Conservation (phyloP, 1,284 basidiomycete species). For the Microstroma glucosiphilum region DNA sequence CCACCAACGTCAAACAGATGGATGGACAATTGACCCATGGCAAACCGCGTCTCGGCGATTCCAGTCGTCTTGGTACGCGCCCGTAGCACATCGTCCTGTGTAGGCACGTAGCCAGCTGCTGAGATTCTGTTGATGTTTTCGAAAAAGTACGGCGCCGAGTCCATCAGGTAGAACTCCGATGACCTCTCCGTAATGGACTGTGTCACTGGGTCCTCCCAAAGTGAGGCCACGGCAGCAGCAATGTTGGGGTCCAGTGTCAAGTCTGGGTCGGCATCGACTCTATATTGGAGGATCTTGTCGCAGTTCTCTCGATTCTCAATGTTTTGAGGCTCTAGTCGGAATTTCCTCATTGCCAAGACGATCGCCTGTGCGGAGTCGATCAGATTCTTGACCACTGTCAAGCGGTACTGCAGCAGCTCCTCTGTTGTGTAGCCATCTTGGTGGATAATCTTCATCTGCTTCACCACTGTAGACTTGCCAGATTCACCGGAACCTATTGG, state of each 20-base stretch:
- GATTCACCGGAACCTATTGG: conserved; percentile 70
- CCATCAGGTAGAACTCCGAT: conserved; percentile 78
- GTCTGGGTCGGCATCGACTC: conserved; percentile 43
- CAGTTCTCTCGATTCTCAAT: conserved; percentile 57
- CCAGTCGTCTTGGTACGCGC: conserved; percentile 81
- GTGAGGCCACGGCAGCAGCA: conserved; percentile 57
- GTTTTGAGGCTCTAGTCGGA: conserved; percentile 74
- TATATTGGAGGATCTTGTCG: conserved; percentile 45
- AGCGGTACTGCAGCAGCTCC: conserved; percentile 67
- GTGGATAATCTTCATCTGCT: conserved; percentile 65
- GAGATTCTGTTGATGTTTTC: conserved; percentile 72
- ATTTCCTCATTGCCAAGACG: conserved; percentile 80
- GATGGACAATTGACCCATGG: conserved; percentile 48
- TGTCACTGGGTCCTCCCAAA: conserved; percentile 74
- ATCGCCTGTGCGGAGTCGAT: conserved; percentile 74
- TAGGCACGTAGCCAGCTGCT: conserved; percentile 63
- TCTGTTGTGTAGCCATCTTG: conserved; percentile 66
- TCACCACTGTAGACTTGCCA: conserved; percentile 85
- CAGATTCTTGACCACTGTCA: conserved; percentile 85
- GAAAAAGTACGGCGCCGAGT: conserved; percentile 68
- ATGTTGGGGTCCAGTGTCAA: too few relatives aligned
- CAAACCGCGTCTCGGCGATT: conserved; percentile 86
- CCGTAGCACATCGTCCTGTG: conserved; percentile 70
- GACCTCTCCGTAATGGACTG: conserved; percentile 68
- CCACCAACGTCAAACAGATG: conserved; percentile 81